Base-by-base conservation (phyloP, 2,329 filamentous ascomycete species). In the Trichoderma harzianum region DNA sequence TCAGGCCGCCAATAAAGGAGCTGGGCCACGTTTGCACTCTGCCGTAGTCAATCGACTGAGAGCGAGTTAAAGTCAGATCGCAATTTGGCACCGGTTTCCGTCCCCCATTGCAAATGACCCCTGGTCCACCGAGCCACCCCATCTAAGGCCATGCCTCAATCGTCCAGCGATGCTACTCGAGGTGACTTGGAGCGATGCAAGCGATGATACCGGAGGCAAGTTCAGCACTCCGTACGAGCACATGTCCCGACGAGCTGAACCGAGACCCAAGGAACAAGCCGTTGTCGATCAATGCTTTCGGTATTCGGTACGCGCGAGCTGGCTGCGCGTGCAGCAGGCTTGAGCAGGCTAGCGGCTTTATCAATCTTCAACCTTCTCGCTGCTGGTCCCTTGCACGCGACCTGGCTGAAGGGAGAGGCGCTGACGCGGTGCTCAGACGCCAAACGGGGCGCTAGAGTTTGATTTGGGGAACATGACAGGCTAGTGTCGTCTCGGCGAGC, bases 381-480 rank as follows among this genome's bases (percentile, higher is more conserved):
- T 64, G 58, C 39, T 64, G 26, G 28, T 39, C 28, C 34, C 32
- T 39, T 67, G 63, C 47, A 36, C 63, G 63, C 63, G 63, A 53
- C 63, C 63, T 24, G 63, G 63, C 64, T 55, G 47, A 69, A 69
- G 30, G 67, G 57, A 62, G 57, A 62, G 55, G 39, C 57, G 67
- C 67, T 69, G 66, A 68, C 66, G 55, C 43, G 66, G 55, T 60
- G 57, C 28, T 36, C 39, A 39, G 36, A 28, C 43, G 34, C 66
- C 66, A 69, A 36, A 21, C 34, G 66, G 47, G 66, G 67, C 67
- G 67, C 67, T 34, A 69, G 67, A 61, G 67, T 62, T 57, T 67
- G 63, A 57, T 66, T 67, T 57, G 64, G 51, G 32, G 32, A 57
- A 36, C 51, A 57, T 32, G 36, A 26, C 26, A 24, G 34, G 53